Percentiles rank a stretch among this genome's conserved stretches.
phyloP scores from a whole-genome alignment of 495 filamentous ascomycete genomes.

The Podospora australis region DNA sequence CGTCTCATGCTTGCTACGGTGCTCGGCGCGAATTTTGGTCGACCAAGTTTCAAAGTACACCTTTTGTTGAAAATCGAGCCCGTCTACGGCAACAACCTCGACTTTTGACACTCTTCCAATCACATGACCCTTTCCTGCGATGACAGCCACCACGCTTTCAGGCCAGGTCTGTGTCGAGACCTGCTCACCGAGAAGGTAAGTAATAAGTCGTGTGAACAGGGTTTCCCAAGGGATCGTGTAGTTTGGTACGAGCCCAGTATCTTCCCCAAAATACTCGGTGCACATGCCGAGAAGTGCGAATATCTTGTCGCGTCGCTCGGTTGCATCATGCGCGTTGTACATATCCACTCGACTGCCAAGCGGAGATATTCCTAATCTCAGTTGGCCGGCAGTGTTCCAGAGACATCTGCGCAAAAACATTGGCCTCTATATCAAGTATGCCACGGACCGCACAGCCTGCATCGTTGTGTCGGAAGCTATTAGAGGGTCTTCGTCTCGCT shows the following conservation, averaged over 20 bases:
- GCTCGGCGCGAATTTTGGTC: not conserved
- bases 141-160: not conserved
- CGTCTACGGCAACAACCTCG: not conserved
- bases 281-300: conserved; percentile 35
- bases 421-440: conserved; percentile 21
- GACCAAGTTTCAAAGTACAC: too few species aligned
- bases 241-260: not conserved
- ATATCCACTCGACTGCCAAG: conserved; percentile 28
- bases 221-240: conserved; percentile 3
- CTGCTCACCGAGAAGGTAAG: not conserved
- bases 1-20: not conserved
- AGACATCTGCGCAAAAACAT: conserved; percentile 12
- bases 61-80: too few species aligned
- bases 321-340: conserved; percentile 28
- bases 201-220: not conserved
- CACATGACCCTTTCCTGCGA: not conserved
- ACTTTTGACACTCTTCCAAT: not conserved
- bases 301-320: conserved; percentile 27
- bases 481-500: too few species aligned
- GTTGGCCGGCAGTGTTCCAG: not conserved
- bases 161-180: not conserved
- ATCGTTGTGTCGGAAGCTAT: too few species aligned
- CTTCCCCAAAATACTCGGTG: conserved; percentile 9
- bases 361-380: conserved; percentile 15
- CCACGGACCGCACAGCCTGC: conserved; percentile 16